Conservation (phyloP, 1,284 basidiomycete genomes). For the Austroboletus sp. region DNA sequence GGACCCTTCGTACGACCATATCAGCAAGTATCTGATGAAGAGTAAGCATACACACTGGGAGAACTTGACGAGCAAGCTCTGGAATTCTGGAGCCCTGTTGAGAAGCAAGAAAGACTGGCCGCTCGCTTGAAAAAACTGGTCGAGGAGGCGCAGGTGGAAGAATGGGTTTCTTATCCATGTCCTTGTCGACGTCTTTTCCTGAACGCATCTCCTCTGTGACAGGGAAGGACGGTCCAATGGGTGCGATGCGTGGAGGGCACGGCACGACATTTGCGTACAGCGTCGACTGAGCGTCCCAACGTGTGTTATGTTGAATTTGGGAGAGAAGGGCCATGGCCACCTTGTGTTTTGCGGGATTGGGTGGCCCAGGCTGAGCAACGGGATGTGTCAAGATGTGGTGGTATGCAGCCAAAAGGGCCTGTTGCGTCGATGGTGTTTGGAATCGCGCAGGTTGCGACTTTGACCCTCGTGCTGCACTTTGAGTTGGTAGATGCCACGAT, state of each 20-base stretch:
- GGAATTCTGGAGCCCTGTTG: conserved; percentile 44
- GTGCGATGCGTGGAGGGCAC: conserved; percentile 48
- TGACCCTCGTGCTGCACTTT: conserved; percentile 22
- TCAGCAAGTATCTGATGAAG: not conserved
- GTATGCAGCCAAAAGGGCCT: conserved; percentile 58
- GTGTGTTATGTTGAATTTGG: conserved; percentile 48
- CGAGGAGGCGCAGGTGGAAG: conserved; percentile 50
- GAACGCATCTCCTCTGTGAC: conserved; percentile 22
- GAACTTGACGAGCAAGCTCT: conserved; percentile 51
- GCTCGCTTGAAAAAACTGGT: conserved; percentile 48
- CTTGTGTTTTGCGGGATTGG: conserved; percentile 57
- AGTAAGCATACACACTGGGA: conserved; percentile 46
- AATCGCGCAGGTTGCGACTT: conserved; percentile 25
- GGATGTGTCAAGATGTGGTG: conserved; percentile 66
- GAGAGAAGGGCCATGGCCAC: conserved; percentile 60
- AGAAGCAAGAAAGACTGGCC: conserved; percentile 25
- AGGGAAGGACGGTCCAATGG: conserved; percentile 29
- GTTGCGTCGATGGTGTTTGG: conserved; percentile 48
- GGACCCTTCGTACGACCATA: conserved; percentile 17
- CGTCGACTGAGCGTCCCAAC: conserved; percentile 63
- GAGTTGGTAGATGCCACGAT: conserved; percentile 60
- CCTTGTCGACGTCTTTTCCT: conserved; percentile 28
- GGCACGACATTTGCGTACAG: conserved; percentile 48
- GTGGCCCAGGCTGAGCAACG: conserved; percentile 35
- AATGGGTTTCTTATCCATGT: conserved; percentile 39